These are phyloP conservation scores for Xylaria castorea DNA, from an alignment of 495 filamentous ascomycete species.

Conservation along the genomic window DNA sequence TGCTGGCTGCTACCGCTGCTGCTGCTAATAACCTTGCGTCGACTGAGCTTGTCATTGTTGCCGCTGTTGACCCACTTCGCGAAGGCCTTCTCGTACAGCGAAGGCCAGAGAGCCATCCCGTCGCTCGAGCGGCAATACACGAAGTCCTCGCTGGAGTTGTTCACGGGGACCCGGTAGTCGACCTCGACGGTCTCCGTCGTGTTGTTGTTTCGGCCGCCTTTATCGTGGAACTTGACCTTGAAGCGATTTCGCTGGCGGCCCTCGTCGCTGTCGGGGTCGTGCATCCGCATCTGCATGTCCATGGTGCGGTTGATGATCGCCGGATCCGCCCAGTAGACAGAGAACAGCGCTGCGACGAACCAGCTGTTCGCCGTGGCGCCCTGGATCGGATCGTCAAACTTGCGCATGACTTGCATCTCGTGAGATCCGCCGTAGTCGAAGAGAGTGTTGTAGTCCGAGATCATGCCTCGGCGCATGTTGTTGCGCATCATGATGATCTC, in stretches of 20 bases:
- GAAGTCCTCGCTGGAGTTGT: slow-evolving; percentile 45
- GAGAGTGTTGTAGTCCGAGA: slow-evolving; percentile 15
- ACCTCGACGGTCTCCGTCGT: slow-evolving; percentile 44
- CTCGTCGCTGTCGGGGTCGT: slow-evolving; percentile 6
- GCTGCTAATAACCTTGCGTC: slow-evolving; percentile 24
- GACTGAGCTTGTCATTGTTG: background rate
- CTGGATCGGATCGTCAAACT: slow-evolving; percentile 48
- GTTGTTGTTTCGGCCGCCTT: slow-evolving; percentile 48
- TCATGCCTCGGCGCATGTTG: slow-evolving; percentile 30
- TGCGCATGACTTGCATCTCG: slow-evolving; percentile 32
- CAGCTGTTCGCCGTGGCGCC: slow-evolving; percentile 45
- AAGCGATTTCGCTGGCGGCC: slow-evolving; percentile 27
- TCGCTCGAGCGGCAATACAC: slow-evolving; percentile 46
- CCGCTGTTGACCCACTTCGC: slow-evolving; percentile 42
- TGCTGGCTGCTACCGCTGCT: slow-evolving; percentile 27
- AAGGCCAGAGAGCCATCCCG: slow-evolving; percentile 45
- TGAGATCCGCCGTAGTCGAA: slow-evolving; percentile 22
- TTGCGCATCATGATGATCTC: slow-evolving; percentile 33
- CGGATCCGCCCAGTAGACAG: slow-evolving; percentile 46
- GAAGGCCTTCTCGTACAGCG: slow-evolving; percentile 53
- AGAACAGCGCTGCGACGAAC: slow-evolving; percentile 47
- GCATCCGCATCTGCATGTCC: background rate
- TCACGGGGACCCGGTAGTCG: slow-evolving; percentile 45
- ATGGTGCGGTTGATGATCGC: slow-evolving; percentile 38
- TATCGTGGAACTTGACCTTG: slow-evolving; percentile 44